Evolutionary conservation across 208 protist genomes (phyloP).

Genomic region (Balamuthia mandrillaris): DNA sequence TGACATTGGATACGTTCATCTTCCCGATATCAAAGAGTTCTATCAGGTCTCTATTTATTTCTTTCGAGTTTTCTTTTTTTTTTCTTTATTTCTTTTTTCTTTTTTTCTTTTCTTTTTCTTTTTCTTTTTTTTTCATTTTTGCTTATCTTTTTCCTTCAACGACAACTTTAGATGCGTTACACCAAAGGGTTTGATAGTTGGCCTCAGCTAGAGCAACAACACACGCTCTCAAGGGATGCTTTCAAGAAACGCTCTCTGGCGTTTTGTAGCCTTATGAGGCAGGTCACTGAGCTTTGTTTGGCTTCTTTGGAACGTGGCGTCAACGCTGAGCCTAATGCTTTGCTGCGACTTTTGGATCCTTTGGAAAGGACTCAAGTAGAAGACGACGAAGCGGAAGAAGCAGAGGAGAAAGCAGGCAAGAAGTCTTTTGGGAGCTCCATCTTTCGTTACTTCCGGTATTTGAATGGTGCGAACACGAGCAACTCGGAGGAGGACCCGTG

Average conservation of each 20-base stretch:
- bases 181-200: not conserved
- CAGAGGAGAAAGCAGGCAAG: not conserved
- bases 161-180: constrained; percentile 10
- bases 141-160: not conserved
- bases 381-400: too few species aligned
- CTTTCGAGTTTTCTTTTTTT: not conserved
- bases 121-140: not conserved
- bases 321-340: not conserved
- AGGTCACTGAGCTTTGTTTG: not conserved
- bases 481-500: not conserved
- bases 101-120: not conserved
- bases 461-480: not conserved
- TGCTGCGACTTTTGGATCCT: not conserved
- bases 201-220: not conserved
- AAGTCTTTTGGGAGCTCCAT: not conserved
- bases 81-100: not conserved
- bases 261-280: not conserved
- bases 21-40: constrained; percentile 18
- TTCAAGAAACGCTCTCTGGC: not conserved
- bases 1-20: not conserved
- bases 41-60: not conserved
- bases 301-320: not conserved
- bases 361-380: too few species aligned
- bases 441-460: constrained; percentile 15
- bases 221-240: not conserved